A percentile compares a stretch with the other conserved stretches of the same genome.
Evolutionary conservation across 225 moss, liverwort and hornwort genomes (phyloP).

Genomic region (Physcomitrium patens): DNA sequence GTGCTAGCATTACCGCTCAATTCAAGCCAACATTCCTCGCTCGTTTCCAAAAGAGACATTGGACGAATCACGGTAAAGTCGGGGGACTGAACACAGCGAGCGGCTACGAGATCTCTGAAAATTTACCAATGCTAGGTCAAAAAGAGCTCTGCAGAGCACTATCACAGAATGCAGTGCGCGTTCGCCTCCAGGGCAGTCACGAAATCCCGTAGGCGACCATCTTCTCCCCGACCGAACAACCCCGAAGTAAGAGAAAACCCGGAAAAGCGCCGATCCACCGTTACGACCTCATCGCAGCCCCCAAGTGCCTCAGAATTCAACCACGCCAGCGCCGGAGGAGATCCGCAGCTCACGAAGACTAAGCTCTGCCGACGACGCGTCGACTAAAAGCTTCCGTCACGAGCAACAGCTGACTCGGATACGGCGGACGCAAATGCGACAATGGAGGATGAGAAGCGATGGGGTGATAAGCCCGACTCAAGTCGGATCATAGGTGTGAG

Average conservation of each 20-base stretch:
- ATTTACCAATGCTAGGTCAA: not conserved
- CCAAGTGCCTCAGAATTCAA: not conserved
- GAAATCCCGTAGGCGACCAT: not conserved
- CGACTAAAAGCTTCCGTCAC: conserved; percentile 4
- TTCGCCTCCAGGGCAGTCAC: conserved; percentile 33
- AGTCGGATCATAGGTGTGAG: too few relatives aligned
- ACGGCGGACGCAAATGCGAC: not conserved
- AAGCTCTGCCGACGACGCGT: not conserved
- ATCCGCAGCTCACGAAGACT: conserved; percentile 7
- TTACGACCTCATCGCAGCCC: conserved; percentile 7
- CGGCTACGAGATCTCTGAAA: not conserved
- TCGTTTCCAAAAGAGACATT: not conserved
- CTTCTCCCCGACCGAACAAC: not conserved
- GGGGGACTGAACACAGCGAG: not conserved
- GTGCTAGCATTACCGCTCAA: not conserved
- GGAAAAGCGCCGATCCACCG: not conserved
- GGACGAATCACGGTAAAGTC: not conserved
- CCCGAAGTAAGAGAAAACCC: not conserved
- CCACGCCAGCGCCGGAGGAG: conserved; percentile 1
- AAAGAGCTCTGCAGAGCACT: not conserved
- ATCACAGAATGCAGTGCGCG: conserved; percentile 21
- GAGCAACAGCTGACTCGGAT: not conserved
- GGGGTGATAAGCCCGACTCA: too few relatives aligned
- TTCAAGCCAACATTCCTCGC: not conserved
- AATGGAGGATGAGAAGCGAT: not conserved